A percentile compares a stretch with the other conserved stretches of the same genome.
These are phyloP conservation scores for Xylaria digitata DNA, from an alignment of 2,329 filamentous ascomycete genomes.

Conservation along the genomic window DNA sequence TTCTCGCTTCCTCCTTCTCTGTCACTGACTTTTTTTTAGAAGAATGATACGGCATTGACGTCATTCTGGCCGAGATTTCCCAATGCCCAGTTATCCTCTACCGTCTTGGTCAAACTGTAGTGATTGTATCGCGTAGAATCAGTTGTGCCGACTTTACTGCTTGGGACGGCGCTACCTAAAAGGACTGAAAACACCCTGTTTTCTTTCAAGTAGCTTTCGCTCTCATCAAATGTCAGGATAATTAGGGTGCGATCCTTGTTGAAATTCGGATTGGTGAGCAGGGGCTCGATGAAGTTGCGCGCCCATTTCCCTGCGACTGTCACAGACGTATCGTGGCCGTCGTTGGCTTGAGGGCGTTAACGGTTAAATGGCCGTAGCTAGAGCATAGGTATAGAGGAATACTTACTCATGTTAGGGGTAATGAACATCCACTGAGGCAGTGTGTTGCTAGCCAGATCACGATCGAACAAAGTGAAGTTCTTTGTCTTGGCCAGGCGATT, in stretches of 20 bases:
- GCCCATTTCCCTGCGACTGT: slow-evolving; percentile 48
- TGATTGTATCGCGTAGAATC: slow-evolving; percentile 45
- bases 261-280: slow-evolving; percentile 47
- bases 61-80: slow-evolving; percentile 45
- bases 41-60: slow-evolving; percentile 33
- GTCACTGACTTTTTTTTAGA: too few relatives aligned
- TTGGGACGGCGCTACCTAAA: slow-evolving; percentile 43
- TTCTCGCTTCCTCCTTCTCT: neutral
- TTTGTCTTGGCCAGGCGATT: slow-evolving; percentile 49
- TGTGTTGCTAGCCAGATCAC: slow-evolving; percentile 43
- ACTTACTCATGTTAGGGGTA: slow-evolving; percentile 59
- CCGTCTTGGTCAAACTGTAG: slow-evolving; percentile 48
- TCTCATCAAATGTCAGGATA: slow-evolving; percentile 48
- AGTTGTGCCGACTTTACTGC: slow-evolving; percentile 43
- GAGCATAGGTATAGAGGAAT: neutral
- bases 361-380: slow-evolving; percentile 6
- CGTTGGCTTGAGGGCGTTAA: slow-evolving; percentile 38
- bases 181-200: slow-evolving; percentile 46
- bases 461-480: slow-evolving; percentile 49
- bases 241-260: slow-evolving; percentile 53
- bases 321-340: slow-evolving; percentile 48
- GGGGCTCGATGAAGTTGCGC: slow-evolving; percentile 44
- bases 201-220: slow-evolving; percentile 41
- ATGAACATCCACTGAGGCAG: slow-evolving; percentile 55
- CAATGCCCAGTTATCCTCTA: slow-evolving; percentile 47